Percentiles rank a stretch among this genome's conserved stretches.
These are phyloP conservation scores for Mollisia scopiformis DNA, from an alignment of 2,329 filamentous ascomycete species.

Conservation along the genomic window DNA sequence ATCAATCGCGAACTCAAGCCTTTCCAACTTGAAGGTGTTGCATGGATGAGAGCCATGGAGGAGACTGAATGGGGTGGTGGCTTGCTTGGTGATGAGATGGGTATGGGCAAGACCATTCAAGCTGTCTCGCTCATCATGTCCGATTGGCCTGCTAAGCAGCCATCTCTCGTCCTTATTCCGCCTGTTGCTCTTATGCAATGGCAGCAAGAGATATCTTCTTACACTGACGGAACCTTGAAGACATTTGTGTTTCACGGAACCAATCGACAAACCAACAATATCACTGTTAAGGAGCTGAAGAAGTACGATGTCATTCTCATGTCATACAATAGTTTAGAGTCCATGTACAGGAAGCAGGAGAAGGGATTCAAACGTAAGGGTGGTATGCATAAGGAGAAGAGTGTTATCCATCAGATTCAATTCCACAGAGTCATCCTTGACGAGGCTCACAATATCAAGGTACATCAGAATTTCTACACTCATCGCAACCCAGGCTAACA, in stretches of 20 bases:
- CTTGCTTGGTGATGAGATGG: conserved; percentile 96
- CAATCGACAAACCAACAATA: conserved; percentile 78
- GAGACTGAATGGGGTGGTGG: conserved; percentile 84
- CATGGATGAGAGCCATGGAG: conserved; percentile 95
- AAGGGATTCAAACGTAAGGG: conserved; percentile 86
- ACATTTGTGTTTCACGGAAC: conserved; percentile 91
- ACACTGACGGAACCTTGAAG: conserved; percentile 88
- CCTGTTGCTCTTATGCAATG: conserved; percentile 96
- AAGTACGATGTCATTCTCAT: conserved; percentile 95
- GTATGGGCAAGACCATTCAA: conserved; percentile 97
- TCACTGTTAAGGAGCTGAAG: conserved; percentile 74
- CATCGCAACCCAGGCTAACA: conserved; percentile 28
- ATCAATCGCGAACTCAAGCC: conserved; percentile 87
- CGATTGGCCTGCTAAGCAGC: conserved; percentile 82
- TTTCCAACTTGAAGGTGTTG: conserved; percentile 90
- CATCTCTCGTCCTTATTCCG: conserved; percentile 86
- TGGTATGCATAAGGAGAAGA: conserved; percentile 78
- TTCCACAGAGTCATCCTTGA: conserved; percentile 94
- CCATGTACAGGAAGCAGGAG: conserved; percentile 87
- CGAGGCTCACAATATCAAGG: conserved; percentile 93
- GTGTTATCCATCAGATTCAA: conserved; percentile 78
- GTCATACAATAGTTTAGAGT: conserved; percentile 91
- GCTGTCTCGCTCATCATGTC: conserved; percentile 98
- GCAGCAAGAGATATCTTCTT: conserved; percentile 77
- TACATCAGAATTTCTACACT: conserved; percentile 33